Base-by-base conservation (phyloP, 306 rosid genomes). In the Chamaecrista fasciculata region DNA sequence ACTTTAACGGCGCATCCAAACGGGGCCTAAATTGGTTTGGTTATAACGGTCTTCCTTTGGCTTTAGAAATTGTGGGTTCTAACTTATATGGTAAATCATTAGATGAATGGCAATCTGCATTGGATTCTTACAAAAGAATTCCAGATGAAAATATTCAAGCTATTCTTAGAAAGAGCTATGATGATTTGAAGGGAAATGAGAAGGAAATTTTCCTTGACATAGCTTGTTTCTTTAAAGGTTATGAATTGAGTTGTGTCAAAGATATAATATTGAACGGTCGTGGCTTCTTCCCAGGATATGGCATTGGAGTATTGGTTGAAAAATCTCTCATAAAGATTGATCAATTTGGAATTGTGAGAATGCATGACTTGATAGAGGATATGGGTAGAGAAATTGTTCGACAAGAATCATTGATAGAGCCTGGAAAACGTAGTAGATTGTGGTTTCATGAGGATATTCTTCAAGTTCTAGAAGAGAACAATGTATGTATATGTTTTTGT, bases 281-380 rank as follows among this genome's bases (percentile, higher is more conserved):
- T 21, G 37, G 52, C 15, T 18, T 39, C 1, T 7, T 8, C 12
- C 34, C 52, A 62, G 7, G 24, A 6, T 62, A 42, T 40, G 34
- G 52, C 24, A n/a, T 62, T 15, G 14, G 40, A 24, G 37, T 62
- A 2, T 24, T 62, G 50, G 23, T 62, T 62, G 36, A 62, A 2
- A 62, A 42, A 42, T 62, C 23, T 39, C 52, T 62, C 23, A 40
- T 48, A 0, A 42, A 39, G 67, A 62, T 62, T 24, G 31, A 6
- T 59, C 36, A 33, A 33, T 12, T 2, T 12, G 23, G 15, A 6
- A 1, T 3, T 47, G 68, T 62, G 3, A 23, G 12, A 11, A 68
- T 79, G 84, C 84, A 79, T 26, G 62, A 72, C 21, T 64, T 72
- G 71, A 19, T 72, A 3, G 69, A 79, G 20, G 26, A 69, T 33